Evolutionary conservation across 2,329 filamentous ascomycete species (phyloP), one percentile per base, ranked within the genome.

Genomic region (Xylaria sp.): DNA sequence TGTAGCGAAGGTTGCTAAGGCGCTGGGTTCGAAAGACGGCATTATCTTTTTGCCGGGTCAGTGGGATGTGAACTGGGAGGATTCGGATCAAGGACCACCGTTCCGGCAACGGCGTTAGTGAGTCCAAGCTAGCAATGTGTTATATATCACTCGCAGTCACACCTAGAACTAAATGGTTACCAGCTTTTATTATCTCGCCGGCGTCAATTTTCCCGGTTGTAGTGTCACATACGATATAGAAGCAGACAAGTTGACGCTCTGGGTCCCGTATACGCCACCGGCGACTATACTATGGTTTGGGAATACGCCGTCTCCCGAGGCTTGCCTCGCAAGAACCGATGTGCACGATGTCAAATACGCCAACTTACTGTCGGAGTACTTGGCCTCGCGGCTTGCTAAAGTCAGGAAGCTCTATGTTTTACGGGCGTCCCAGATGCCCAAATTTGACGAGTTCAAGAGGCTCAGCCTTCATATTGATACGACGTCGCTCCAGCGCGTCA

Each of bases 301-400:
- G 15, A 80, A 79, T 33, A 85, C 83, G 21, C 87, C 87, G 0
- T 83, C 81, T 9, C 78, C 81, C 10, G 82, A 87, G 13, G 86
- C 91, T 60, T 89, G 88, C 59, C 78, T 85, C 66, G 78, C 78
- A 2, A 80, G 78, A 56, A 88, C 87, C 67, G 88, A 94, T 66
- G 83, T 94, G 56, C 90, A 94, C 72, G 82, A 86, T 41, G 91
- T 92, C 17, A 82, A 84, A 62, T 89, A 88, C 72, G 81, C 79
- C 43, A 74, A 74, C 7, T 73, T 76, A 10, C 77, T 88, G 0
- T 67, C 76, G 17, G 75, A 75, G 17, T 85, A 87, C 67, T 77
- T 91, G 33, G 73, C 74, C 55, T 75, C 76, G 65, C 79, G 78
- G 53, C 75, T 87, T 15, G 67, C 75, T 37, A 73, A 66, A 67